These are phyloP conservation scores for Mrakiaceae sp. DNA, from an alignment of 1,284 basidiomycete genomes.

Conservation along the genomic window DNA sequence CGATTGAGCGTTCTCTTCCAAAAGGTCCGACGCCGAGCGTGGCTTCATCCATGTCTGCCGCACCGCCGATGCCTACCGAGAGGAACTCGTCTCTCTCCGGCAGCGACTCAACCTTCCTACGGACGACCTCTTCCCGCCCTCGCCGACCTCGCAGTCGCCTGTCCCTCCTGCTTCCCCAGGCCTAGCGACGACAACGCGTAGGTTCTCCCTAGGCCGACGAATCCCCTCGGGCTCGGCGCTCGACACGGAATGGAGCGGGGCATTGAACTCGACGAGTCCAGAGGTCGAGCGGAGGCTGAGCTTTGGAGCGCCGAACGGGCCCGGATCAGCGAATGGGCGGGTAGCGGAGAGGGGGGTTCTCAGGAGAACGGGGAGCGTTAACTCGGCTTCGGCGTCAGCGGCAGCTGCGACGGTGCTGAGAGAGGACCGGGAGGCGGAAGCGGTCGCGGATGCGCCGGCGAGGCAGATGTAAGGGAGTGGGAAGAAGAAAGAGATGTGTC, in stretches of 20 bases:
- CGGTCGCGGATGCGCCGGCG: too few species aligned
- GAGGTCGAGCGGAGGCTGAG: conserved; percentile 3
- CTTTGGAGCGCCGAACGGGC: background rate
- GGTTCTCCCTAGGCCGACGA: background rate
- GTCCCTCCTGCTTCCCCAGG: background rate
- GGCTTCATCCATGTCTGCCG: conserved; percentile 15
- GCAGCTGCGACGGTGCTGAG: too few species aligned
- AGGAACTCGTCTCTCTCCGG: conserved; percentile 8
- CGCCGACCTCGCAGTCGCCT: background rate
- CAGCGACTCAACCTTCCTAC: conserved; percentile 3
- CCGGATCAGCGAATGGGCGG: background rate
- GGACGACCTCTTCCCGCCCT: conserved; percentile 1
- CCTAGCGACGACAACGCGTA: background rate
- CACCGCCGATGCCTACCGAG: conserved; percentile 9
- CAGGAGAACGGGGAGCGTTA: background rate
- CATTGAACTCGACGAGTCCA: background rate
- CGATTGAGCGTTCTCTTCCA: background rate
- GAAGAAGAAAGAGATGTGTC: too few species aligned
- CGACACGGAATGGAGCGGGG: background rate
- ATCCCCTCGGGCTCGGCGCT: background rate
- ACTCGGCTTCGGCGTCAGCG: too few species aligned
- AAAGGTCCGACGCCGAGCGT: conserved; percentile 10
- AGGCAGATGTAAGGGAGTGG: too few species aligned
- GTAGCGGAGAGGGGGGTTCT: background rate
- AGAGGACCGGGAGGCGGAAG: too few species aligned